A percentile compares a stretch with the other conserved stretches of the same genome.
Evolutionary conservation across 495 filamentous ascomycete genomes (phyloP).

Genomic region (Delitschia confertaspora): DNA sequence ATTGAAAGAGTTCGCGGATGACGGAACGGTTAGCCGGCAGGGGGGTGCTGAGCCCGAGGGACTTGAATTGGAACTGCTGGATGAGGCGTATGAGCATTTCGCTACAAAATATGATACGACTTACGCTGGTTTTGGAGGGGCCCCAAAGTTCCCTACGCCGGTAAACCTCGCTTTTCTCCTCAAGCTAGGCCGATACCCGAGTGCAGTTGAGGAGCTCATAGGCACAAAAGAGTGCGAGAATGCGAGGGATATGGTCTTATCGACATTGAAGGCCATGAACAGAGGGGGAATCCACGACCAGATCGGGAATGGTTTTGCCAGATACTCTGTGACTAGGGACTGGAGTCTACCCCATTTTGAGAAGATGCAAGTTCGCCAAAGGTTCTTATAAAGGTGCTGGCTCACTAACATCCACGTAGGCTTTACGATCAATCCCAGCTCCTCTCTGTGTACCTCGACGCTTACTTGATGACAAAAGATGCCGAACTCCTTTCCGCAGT

Average conservation of each 20-base stretch:
- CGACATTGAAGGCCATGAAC: slow-evolving; percentile 72
- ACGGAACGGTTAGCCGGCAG: slow-evolving; percentile 60
- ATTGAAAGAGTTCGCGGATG: slow-evolving; percentile 75
- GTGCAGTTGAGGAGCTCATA: slow-evolving; percentile 71
- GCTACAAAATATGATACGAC: slow-evolving; percentile 64
- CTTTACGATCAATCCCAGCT: slow-evolving; percentile 90
- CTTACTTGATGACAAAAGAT: slow-evolving; percentile 63
- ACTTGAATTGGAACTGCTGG: slow-evolving; percentile 81
- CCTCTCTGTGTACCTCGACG: slow-evolving; percentile 78
- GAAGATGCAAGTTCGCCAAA: slow-evolving; percentile 57
- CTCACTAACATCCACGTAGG: slow-evolving; percentile 24
- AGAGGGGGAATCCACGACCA: slow-evolving; percentile 88
- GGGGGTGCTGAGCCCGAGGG: slow-evolving; percentile 42
- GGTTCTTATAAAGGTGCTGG: neutral
- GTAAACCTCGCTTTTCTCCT: slow-evolving; percentile 77
- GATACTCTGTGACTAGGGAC: slow-evolving; percentile 82
- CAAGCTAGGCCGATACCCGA: slow-evolving; percentile 61
- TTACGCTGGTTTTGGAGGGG: slow-evolving; percentile 68
- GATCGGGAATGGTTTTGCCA: slow-evolving; percentile 80
- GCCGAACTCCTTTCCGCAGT: slow-evolving; percentile 69
- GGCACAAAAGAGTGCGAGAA: slow-evolving; percentile 67
- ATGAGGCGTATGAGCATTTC: slow-evolving; percentile 80
- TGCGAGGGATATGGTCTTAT: slow-evolving; percentile 71
- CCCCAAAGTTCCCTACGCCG: slow-evolving; percentile 88
- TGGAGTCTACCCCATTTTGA: slow-evolving; percentile 96